Conservation (phyloP, 768 basidiomycete genomes). For the Macrolepiota albuminosa region DNA sequence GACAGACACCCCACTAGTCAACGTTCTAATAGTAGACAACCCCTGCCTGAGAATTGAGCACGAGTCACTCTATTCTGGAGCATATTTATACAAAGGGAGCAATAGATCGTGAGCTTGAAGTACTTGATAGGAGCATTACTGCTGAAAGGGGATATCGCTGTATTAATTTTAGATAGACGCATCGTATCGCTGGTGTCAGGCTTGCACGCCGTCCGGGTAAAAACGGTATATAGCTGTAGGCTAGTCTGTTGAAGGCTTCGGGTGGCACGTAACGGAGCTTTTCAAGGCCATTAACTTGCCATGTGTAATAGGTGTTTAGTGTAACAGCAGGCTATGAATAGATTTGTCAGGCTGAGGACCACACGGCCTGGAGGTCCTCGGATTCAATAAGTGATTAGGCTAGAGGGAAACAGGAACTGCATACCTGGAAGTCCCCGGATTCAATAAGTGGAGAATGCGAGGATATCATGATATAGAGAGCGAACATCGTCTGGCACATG, state of each 20-base stretch:
- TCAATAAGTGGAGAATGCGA: no score
- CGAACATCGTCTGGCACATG: no score
- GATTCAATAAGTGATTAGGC: no score
- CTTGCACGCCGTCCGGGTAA: not conserved
- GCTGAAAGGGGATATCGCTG: not conserved
- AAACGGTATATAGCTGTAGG: not conserved
- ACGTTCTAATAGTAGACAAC: not conserved
- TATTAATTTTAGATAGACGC: not conserved
- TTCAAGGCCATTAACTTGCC: not conserved
- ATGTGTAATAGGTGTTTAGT: not conserved
- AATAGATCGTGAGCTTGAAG: not conserved
- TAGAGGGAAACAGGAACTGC: no score
- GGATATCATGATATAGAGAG: no score
- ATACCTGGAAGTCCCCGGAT: no score
- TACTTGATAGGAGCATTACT: not conserved
- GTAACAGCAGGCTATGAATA: no score
- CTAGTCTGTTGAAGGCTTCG: not conserved
- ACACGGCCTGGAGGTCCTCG: no score
- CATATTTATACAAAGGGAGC: not conserved
- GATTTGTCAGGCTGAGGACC: no score
- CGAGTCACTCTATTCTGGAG: conserved; percentile 7
- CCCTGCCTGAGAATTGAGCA: not conserved
- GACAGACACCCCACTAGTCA: not conserved
- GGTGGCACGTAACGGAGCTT: not conserved
- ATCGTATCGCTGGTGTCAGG: not conserved